Percentiles rank a stretch among this genome's conserved stretches.
These are phyloP conservation scores for Candida ortonii DNA, from an alignment of 805 yeast species.

Conservation along the genomic window DNA sequence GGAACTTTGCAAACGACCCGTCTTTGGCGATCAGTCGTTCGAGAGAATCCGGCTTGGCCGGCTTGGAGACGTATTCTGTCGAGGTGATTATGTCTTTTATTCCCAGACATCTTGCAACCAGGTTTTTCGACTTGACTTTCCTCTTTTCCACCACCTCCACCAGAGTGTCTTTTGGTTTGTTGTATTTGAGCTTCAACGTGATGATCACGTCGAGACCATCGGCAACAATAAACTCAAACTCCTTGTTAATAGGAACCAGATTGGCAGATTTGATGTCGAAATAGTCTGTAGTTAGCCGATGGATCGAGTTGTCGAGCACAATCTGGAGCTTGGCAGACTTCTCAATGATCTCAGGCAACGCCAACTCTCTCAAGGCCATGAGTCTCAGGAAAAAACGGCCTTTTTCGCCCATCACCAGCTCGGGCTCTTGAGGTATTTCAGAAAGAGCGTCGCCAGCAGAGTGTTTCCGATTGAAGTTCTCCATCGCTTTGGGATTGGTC, in stretches of 20 bases:
- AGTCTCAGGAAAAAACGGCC: conserved; percentile 57
- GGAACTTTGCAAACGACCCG: conserved; percentile 85
- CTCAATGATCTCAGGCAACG: conserved; percentile 44
- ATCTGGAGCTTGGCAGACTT: conserved; percentile 50
- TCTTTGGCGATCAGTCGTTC: conserved; percentile 67
- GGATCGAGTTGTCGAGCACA: conserved; percentile 77
- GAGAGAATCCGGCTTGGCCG: conserved; percentile 55
- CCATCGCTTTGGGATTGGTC: conserved; percentile 1
- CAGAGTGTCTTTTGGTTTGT: conserved; percentile 46
- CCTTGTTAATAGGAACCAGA: conserved; percentile 53
- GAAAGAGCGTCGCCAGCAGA: conserved; percentile 3
- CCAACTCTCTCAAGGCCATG: conserved; percentile 42
- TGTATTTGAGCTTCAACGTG: conserved; percentile 67
- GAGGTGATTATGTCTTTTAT: conserved; percentile 44
- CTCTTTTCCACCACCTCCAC: conserved; percentile 60
- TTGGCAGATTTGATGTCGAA: conserved; percentile 32
- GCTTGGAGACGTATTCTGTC: conserved; percentile 50
- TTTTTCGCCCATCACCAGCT: conserved; percentile 30
- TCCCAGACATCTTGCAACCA: conserved; percentile 32
- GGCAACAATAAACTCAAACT: conserved; percentile 72
- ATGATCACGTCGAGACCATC: conserved; percentile 61
- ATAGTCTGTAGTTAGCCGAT: conserved; percentile 60
- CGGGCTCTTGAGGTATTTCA: conserved; percentile 5
- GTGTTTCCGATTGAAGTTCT: conserved; percentile 2
- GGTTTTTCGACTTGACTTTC: conserved; percentile 31